These are phyloP conservation scores for Ascochyta lentis DNA, from an alignment of 2,329 filamentous ascomycete genomes.

Conservation along the genomic window DNA sequence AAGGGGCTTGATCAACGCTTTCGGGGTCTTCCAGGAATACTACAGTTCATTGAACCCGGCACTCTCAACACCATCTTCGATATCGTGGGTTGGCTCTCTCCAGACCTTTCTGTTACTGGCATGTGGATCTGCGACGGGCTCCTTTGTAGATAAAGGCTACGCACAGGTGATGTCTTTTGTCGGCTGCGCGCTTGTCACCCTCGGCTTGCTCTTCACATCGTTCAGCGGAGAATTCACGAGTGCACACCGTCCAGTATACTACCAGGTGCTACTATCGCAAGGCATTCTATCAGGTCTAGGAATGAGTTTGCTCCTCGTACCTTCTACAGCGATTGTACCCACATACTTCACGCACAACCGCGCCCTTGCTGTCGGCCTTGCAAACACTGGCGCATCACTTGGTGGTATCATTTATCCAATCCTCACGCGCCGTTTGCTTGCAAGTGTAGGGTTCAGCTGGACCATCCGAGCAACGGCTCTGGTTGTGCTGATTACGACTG, in stretches of 20 bases:
- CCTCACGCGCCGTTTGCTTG: conserved; percentile 60
- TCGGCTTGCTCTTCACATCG: conserved; percentile 58
- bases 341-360: conserved; percentile 57
- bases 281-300: conserved; percentile 24
- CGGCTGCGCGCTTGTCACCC: conserved; percentile 50
- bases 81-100: conserved; percentile 58
- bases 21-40: conserved; percentile 39
- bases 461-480: conserved; percentile 68
- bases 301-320: conserved; percentile 25
- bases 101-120: conserved; percentile 20
- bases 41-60: conserved; percentile 26
- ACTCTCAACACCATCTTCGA: conserved; percentile 46
- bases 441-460: conserved; percentile 66
- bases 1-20: conserved; percentile 28
- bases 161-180: conserved; percentile 15
- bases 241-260: conserved; percentile 43
- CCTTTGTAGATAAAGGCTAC: conserved; percentile 20
- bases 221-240: conserved; percentile 48
- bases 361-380: conserved; percentile 59
- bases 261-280: conserved; percentile 48
- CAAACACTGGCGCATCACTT: conserved; percentile 51
- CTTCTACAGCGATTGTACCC: conserved; percentile 20
- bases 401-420: conserved; percentile 58
- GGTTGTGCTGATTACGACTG: conserved; percentile 54
- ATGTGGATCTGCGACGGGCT: conserved; percentile 22